A percentile compares a stretch with the other conserved stretches of the same genome.
Evolutionary conservation across 768 basidiomycete species (phyloP).

Genomic region (Tulasnella sp.): DNA sequence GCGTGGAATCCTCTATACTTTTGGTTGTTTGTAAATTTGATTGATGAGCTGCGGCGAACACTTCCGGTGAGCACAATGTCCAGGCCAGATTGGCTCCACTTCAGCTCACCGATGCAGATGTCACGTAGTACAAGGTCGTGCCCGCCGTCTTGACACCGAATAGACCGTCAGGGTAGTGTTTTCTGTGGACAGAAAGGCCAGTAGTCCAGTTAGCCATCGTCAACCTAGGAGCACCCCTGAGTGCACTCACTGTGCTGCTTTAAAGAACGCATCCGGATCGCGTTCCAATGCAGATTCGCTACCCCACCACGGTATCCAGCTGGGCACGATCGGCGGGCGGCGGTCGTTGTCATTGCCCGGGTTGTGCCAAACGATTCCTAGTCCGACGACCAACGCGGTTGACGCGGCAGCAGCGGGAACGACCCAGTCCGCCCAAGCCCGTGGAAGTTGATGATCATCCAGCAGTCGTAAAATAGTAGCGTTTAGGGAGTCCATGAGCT

Average conservation of each 20-base stretch:
- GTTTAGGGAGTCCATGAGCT: background rate
- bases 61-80: background rate
- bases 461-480: background rate
- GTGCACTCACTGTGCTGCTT: background rate
- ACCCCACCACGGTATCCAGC: conserved; percentile 23
- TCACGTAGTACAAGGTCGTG: background rate
- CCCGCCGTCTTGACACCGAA: conserved; percentile 19
- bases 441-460: background rate
- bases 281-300: background rate
- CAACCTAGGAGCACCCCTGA: background rate
- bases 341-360: background rate
- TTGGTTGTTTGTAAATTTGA: conserved; percentile 21
- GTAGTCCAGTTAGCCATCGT: background rate
- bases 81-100: background rate
- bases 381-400: background rate
- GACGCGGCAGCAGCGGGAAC: conserved; percentile 17
- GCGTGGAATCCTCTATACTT: background rate
- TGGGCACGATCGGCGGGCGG: conserved; percentile 13
- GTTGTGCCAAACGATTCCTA: background rate
- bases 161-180: background rate
- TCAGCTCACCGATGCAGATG: background rate
- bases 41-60: background rate
- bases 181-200: background rate
- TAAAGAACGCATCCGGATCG: conserved; percentile 18
- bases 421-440: background rate